These are phyloP conservation scores for Effrenium voratum DNA, from an alignment of 73 alveolate species.

Conservation along the genomic window DNA sequence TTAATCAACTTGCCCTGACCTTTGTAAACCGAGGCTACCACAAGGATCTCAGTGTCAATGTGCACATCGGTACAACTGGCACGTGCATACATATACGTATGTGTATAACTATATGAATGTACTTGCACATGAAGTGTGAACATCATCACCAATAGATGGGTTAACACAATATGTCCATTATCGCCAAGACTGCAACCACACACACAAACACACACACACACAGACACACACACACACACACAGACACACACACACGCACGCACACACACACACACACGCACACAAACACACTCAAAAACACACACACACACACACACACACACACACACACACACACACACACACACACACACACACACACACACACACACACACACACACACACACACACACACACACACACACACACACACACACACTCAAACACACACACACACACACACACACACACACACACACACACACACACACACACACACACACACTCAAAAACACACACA, in stretches of 20 bases:
- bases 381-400: neutral
- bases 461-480: neutral
- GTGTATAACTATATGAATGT: neutral
- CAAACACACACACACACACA: neutral
- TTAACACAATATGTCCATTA: no score
- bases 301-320: neutral
- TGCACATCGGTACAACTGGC: no score
- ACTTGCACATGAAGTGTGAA: no score
- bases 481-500: neutral
- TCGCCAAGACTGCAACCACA: no score
- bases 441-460: neutral
- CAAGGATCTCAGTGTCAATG: no score
- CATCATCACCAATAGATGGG: no score
- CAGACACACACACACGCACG: neutral
- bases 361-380: neutral
- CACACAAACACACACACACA: no score
- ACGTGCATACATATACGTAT: neutral
- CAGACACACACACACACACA: neutral
- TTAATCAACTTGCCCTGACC: no score
- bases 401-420: neutral
- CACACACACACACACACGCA: neutral
- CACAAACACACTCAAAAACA: neutral
- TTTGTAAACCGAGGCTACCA: no score
- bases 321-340: neutral
- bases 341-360: neutral